These are phyloP conservation scores for Lichtheimia hyalospora DNA, from an alignment of 371 early-diverging fungal genomes.

Conservation along the genomic window DNA sequence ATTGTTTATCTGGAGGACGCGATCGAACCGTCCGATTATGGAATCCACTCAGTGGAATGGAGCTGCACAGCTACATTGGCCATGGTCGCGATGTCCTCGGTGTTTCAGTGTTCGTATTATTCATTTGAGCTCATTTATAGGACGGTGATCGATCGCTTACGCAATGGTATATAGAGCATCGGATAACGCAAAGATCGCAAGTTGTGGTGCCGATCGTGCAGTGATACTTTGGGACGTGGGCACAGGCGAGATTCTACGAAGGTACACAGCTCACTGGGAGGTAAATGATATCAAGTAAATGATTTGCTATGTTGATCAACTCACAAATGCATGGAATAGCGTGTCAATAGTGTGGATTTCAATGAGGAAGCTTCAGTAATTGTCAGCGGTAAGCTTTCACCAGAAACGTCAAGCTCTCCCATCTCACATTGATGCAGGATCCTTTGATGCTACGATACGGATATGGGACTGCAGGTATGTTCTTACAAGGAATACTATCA, in stretches of 20 bases:
- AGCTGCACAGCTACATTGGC: slow-evolving; percentile 78
- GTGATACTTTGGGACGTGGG: slow-evolving; percentile 88
- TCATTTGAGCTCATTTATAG: no score
- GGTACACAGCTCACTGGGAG: slow-evolving; percentile 83
- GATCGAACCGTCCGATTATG: slow-evolving; percentile 82
- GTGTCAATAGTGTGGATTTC: slow-evolving; percentile 83
- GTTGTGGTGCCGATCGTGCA: slow-evolving; percentile 81
- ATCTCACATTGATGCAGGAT: slow-evolving; percentile 50
- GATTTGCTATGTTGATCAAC: neutral
- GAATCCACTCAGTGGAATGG: slow-evolving; percentile 71
- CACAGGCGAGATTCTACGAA: slow-evolving; percentile 68
- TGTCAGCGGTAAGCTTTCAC: slow-evolving; percentile 57
- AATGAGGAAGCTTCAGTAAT: slow-evolving; percentile 79
- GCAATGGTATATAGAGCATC: slow-evolving; percentile 37
- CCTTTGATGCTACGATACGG: slow-evolving; percentile 88
- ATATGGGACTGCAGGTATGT: slow-evolving; percentile 85
- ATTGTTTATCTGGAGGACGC: slow-evolving; percentile 76
- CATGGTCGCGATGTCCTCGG: slow-evolving; percentile 88
- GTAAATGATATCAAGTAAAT: slow-evolving; percentile 27
- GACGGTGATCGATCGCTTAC: no score
- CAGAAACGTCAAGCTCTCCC: neutral
- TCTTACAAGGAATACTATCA: no score
- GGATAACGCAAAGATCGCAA: slow-evolving; percentile 81
- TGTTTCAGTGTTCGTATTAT: slow-evolving; percentile 63
- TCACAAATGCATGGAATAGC: slow-evolving; percentile 25